Conservation (phyloP, 305 asterid species). For the Ilex paraguariensis region DNA sequence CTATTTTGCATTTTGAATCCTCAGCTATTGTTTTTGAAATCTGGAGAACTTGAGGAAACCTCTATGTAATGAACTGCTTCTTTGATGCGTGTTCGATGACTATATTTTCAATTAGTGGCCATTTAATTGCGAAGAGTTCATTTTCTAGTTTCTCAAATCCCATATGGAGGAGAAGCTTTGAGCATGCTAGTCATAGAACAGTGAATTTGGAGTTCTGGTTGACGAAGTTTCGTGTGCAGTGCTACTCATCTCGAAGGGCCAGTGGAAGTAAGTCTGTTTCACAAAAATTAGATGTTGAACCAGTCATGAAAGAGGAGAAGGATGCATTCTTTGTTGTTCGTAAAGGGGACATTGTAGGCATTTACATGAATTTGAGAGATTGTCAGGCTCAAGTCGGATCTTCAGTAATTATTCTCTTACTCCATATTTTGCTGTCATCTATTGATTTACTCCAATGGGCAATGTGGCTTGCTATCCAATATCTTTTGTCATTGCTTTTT, state of each 20-base stretch:
- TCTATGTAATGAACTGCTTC: conserved; percentile 66
- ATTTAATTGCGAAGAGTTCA: conserved; percentile 31
- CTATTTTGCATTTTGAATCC: too few species aligned
- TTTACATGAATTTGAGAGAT: conserved; percentile 88
- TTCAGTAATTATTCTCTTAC: conserved; percentile 46
- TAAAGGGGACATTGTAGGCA: conserved; percentile 89
- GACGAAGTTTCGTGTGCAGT: conserved; percentile 36
- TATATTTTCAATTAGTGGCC: conserved; percentile 35
- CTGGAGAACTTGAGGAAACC: conserved; percentile 27
- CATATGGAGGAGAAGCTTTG: conserved; percentile 33
- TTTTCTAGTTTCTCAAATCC: conserved; percentile 27
- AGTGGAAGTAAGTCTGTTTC: conserved; percentile 32
- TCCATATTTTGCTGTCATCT: neutral
- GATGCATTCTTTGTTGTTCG: conserved; percentile 94
- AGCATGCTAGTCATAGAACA: conserved; percentile 36
- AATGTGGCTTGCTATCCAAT: too few species aligned
- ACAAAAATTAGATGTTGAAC: conserved; percentile 27
- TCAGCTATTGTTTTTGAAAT: conserved; percentile 1
- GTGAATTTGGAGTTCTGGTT: conserved; percentile 27
- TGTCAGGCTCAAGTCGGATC: conserved; percentile 97
- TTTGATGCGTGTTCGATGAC: conserved; percentile 53
- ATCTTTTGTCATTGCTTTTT: too few species aligned
- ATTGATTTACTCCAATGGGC: too few species aligned
- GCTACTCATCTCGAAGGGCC: conserved; percentile 49
- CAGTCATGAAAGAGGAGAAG: conserved; percentile 75